A percentile compares a stretch with the other conserved stretches of the same genome.
Conservation (phyloP, 306 rosid genomes). For the Vigna trinervia region DNA sequence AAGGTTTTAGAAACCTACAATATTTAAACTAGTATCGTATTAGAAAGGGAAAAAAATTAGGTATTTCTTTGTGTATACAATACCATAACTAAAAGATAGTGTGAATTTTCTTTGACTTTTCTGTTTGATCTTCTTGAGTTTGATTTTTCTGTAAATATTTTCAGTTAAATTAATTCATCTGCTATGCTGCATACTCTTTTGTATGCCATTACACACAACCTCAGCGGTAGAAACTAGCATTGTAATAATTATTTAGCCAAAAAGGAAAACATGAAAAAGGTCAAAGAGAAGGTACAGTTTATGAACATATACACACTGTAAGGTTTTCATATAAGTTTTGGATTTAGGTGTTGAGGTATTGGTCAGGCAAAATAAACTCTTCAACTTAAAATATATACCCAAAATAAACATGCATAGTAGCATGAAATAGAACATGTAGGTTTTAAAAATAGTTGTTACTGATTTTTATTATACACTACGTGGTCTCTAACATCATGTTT, state of each 20-base stretch:
- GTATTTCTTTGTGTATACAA: neutral
- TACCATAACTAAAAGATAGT: neutral
- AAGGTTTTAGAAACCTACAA: neutral
- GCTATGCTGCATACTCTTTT: neutral
- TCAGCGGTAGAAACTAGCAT: constrained; percentile 12
- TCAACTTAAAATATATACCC: neutral
- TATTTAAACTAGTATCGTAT: neutral
- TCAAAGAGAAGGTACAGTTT: neutral
- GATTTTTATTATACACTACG: neutral
- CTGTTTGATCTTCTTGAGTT: neutral
- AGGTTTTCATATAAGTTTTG: neutral
- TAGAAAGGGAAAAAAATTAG: neutral
- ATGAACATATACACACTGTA: neutral
- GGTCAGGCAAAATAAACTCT: constrained; percentile 9
- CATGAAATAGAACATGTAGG: constrained; percentile 13
- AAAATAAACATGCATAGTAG: neutral
- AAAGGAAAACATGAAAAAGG: neutral
- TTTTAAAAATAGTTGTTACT: neutral
- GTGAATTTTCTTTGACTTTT: neutral
- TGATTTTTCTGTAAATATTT: neutral
- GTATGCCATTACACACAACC: neutral
- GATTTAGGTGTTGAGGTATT: neutral
- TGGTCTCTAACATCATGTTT: constrained; percentile 10
- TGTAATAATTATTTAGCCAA: constrained; percentile 8
- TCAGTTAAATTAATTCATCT: neutral